Evolutionary conservation across 2,329 filamentous ascomycete species (phyloP).

Genomic region (Fusarium hainanense): DNA sequence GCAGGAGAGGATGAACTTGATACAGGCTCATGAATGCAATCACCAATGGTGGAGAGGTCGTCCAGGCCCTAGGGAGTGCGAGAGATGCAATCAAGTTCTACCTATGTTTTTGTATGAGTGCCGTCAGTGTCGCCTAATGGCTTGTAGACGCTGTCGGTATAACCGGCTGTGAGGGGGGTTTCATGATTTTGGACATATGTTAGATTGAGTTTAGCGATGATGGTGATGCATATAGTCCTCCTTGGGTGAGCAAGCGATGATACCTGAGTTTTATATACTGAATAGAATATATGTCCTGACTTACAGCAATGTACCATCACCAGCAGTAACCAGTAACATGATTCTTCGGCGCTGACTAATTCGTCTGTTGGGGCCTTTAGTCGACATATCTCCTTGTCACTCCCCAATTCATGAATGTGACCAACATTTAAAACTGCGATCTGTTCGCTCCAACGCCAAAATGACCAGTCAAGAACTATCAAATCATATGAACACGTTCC

Average conservation of each 20-base stretch:
- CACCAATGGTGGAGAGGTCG: conserved; percentile 53
- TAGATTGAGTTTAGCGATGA: neutral
- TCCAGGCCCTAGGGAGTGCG: conserved; percentile 53
- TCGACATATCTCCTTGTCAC: neutral
- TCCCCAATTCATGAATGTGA: too few relatives aligned
- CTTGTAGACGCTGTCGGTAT: conserved; percentile 59
- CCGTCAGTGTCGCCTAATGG: conserved; percentile 55
- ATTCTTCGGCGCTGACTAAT: neutral
- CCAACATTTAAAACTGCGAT: neutral
- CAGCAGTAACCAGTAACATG: neutral
- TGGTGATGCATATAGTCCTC: neutral
- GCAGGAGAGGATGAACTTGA: conserved; percentile 11
- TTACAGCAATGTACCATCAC: neutral
- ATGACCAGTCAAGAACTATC: neutral
- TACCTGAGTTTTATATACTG: too few relatives aligned
- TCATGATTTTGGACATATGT: neutral
- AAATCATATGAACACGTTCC: conserved; percentile 2
- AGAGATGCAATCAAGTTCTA: conserved; percentile 56
- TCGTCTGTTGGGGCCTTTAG: neutral
- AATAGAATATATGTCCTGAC: neutral
- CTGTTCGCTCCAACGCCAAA: too few relatives aligned
- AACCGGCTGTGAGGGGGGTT: conserved; percentile 49
- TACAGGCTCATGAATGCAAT: conserved; percentile 54
- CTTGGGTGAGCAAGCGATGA: neutral
- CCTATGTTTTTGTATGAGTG: conserved; percentile 60